Percentiles rank a stretch among this genome's conserved stretches.
These are phyloP conservation scores for Bertia moriformis DNA, from an alignment of 2,329 filamentous ascomycete species.

Conservation along the genomic window DNA sequence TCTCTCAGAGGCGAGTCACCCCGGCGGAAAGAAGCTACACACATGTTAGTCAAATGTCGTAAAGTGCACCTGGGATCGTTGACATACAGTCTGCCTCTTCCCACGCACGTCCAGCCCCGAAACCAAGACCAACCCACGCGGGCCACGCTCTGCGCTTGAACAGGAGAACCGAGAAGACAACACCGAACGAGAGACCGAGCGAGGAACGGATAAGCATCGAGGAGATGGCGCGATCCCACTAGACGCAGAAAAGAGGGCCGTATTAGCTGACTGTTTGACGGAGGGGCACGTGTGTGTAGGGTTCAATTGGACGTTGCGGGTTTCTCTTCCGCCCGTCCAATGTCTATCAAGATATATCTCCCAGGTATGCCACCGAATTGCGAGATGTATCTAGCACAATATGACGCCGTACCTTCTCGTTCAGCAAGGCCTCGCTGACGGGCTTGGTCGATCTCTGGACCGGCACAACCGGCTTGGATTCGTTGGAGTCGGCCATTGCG, in stretches of 20 bases:
- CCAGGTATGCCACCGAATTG: too few species aligned
- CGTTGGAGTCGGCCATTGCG: slow-evolving; percentile 1
- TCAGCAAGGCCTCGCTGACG: slow-evolving; percentile 92
- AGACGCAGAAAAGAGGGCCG: too few species aligned
- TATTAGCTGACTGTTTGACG: slow-evolving; percentile 1
- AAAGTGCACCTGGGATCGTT: neutral
- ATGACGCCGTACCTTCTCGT: slow-evolving; percentile 99
- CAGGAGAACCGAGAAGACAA: slow-evolving; percentile 94
- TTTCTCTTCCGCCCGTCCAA: too few species aligned
- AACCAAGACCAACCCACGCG: slow-evolving; percentile 84
- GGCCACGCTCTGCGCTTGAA: slow-evolving; percentile 98
- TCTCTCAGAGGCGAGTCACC: slow-evolving; percentile 1
- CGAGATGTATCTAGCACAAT: too few species aligned
- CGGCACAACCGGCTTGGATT: neutral
- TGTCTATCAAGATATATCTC: too few species aligned
- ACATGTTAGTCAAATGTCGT: neutral
- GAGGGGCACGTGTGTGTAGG: too few species aligned
- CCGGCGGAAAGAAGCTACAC: slow-evolving; percentile 1
- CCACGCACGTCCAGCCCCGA: slow-evolving; percentile 90
- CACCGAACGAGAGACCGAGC: slow-evolving; percentile 88
- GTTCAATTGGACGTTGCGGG: too few species aligned
- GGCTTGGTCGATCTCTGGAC: slow-evolving; percentile 25
- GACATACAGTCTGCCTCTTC: slow-evolving; percentile 42
- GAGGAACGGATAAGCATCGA: slow-evolving; percentile 94
- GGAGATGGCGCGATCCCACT: slow-evolving; percentile 99